Percentiles rank a stretch among this genome's conserved stretches.
These are phyloP conservation scores for Ogataea paradorogensis DNA, from an alignment of 805 yeast species.

Conservation along the genomic window DNA sequence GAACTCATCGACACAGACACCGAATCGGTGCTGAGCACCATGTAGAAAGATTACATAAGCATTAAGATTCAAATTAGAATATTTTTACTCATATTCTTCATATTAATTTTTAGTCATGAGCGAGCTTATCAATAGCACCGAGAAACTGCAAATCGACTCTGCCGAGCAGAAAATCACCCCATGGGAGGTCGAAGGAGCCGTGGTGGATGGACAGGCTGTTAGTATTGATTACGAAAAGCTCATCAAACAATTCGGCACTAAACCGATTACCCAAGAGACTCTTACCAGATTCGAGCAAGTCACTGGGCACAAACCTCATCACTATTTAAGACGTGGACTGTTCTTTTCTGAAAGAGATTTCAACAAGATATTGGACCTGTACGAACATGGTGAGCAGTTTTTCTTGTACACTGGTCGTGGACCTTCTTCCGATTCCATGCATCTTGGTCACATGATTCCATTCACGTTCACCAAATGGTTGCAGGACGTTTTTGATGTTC, in stretches of 20 bases:
- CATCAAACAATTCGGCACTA: conserved; percentile 85
- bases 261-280: conserved; percentile 63
- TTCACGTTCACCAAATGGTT: conserved; percentile 96
- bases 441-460: conserved; percentile 95
- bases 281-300: conserved; percentile 70
- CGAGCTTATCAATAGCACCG: conserved; percentile 10
- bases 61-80: neutral
- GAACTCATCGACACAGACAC: conserved; percentile 33
- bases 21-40: conserved; percentile 29
- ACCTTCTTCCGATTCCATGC: conserved; percentile 92
- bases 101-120: conserved; percentile 1
- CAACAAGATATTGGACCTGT: conserved; percentile 71
- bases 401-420: conserved; percentile 97
- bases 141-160: conserved; percentile 5
- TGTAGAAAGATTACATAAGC: conserved; percentile 8
- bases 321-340: conserved; percentile 82
- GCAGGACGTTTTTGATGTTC: conserved; percentile 96
- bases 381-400: conserved; percentile 93
- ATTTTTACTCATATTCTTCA: neutral
- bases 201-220: conserved; percentile 89
- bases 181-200: conserved; percentile 99
- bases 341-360: conserved; percentile 92
- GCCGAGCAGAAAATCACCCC: conserved; percentile 74
- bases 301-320: conserved; percentile 92
- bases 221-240: conserved; percentile 90